Conservation (phyloP, 2,329 filamentous ascomycete species). For the Fusarium solani-melongenae region DNA sequence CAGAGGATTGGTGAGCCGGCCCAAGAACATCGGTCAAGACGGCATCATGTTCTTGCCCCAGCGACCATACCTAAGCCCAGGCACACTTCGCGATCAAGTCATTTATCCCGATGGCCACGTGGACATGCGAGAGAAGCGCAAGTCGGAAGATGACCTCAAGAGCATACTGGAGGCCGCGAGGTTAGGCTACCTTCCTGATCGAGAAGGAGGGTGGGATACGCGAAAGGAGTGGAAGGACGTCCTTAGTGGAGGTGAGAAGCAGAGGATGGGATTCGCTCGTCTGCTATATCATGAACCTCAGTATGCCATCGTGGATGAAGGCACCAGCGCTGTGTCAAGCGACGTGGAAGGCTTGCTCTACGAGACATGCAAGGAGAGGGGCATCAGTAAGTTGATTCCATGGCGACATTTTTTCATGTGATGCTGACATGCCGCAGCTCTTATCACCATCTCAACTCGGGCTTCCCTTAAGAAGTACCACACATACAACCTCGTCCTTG, state of each 20-base stretch:
- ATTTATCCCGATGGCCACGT: constrained; percentile 96
- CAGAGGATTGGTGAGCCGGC: constrained; percentile 88
- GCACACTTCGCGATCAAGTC: constrained; percentile 94
- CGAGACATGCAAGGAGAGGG: constrained; percentile 90
- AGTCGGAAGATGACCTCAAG: constrained; percentile 81
- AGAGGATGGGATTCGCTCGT: constrained; percentile 90
- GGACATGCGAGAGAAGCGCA: constrained; percentile 88
- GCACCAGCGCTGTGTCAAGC: constrained; percentile 91
- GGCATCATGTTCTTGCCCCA: constrained; percentile 99
- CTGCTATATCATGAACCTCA: constrained; percentile 94
- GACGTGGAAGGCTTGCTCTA: constrained; percentile 96
- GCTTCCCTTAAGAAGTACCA: constrained; percentile 97
- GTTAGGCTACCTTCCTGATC: constrained; percentile 87
- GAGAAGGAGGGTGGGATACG: constrained; percentile 96
- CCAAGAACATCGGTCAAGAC: constrained; percentile 82
- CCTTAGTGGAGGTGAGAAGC: constrained; percentile 96
- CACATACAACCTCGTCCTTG: constrained; percentile 88
- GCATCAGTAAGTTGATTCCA: constrained; percentile 78
- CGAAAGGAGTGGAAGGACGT: constrained; percentile 99
- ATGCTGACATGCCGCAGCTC: constrained; percentile 61
- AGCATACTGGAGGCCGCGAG: constrained; percentile 83
- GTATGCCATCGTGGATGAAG: constrained; percentile 95
- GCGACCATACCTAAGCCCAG: constrained; percentile 89
- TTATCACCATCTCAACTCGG: constrained; percentile 95
- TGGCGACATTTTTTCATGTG: not conserved